phyloP scores from a whole-genome alignment of 1,139 yeast genomes.

The Suhomyces panamericanus region DNA sequence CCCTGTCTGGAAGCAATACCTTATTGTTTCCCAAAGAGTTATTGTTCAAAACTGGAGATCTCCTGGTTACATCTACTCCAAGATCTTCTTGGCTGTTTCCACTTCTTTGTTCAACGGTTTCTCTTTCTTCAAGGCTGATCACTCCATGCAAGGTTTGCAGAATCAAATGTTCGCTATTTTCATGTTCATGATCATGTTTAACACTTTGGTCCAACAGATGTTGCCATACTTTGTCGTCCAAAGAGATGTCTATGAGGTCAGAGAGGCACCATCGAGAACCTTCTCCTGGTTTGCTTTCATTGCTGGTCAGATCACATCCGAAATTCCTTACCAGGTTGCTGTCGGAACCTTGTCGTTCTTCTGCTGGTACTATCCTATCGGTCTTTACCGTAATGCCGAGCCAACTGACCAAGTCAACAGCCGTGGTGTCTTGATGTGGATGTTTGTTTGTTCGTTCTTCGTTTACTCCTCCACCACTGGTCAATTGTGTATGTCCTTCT shows the following conservation, averaged over 20 bases:
- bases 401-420: slow-evolving; percentile 29
- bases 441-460: slow-evolving; percentile 54
- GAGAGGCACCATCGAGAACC: slow-evolving; percentile 72
- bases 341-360: slow-evolving; percentile 38
- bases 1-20: slow-evolving; percentile 47
- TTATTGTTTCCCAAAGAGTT: slow-evolving; percentile 54
- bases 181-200: slow-evolving; percentile 53
- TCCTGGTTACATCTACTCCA: slow-evolving; percentile 71
- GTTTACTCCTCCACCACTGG: slow-evolving; percentile 66
- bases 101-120: slow-evolving; percentile 70
- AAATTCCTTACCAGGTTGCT: slow-evolving; percentile 36
- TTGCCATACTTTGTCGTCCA: slow-evolving; percentile 70
- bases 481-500: slow-evolving; percentile 61
- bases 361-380: slow-evolving; percentile 46
- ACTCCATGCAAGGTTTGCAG: slow-evolving; percentile 58
- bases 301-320: slow-evolving; percentile 36
- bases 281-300: slow-evolving; percentile 51
- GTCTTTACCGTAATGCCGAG: slow-evolving; percentile 36
- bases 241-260: slow-evolving; percentile 65
- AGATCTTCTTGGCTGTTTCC: slow-evolving; percentile 51
- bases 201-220: slow-evolving; percentile 66
- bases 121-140: slow-evolving; percentile 67
- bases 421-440: slow-evolving; percentile 71
- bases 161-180: slow-evolving; percentile 59
- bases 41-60: slow-evolving; percentile 73